Evolutionary conservation across 176 grass and related monocot species (phyloP).

Genomic region (Oryza meridionalis): DNA sequence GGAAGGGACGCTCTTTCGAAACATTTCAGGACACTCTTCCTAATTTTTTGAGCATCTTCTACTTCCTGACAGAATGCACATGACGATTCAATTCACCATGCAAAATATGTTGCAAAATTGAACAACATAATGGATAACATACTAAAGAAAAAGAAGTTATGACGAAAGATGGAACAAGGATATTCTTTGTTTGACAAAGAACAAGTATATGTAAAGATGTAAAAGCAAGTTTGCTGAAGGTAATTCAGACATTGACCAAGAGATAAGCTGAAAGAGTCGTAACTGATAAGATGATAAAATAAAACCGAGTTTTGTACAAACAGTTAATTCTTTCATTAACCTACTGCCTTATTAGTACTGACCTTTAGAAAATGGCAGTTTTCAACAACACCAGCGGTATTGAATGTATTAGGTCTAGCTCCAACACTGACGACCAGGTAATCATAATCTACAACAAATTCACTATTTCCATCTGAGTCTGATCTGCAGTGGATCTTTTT

Average conservation of each 20-base stretch:
- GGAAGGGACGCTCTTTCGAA: slow-evolving; percentile 90
- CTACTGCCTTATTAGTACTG: neutral
- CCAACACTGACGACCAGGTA: slow-evolving; percentile 85
- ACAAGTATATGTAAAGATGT: neutral
- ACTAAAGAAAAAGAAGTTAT: neutral
- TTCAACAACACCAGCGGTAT: slow-evolving; percentile 86
- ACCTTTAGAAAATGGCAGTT: slow-evolving; percentile 98
- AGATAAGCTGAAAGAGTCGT: neutral
- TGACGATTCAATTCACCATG: neutral
- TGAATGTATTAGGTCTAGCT: slow-evolving; percentile 89
- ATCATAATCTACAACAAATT: slow-evolving; percentile 90
- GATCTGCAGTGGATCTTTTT: slow-evolving; percentile 79
- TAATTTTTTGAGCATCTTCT: slow-evolving; percentile 93
- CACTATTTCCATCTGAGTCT: slow-evolving; percentile 61
- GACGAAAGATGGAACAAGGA: neutral
- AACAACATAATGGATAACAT: neutral
- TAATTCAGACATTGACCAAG: neutral
- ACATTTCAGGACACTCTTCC: slow-evolving; percentile 84
- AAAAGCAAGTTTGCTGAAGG: neutral
- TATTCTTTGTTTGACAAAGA: neutral
- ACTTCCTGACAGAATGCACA: slow-evolving; percentile 62
- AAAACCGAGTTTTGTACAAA: neutral
- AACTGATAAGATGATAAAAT: too few species aligned
- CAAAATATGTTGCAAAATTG: neutral
- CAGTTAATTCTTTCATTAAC: neutral